Percentiles rank a stretch among this genome's conserved stretches.
Evolutionary conservation across 306 rosid species (phyloP).

Genomic region (apple (Malus domestica)): DNA sequence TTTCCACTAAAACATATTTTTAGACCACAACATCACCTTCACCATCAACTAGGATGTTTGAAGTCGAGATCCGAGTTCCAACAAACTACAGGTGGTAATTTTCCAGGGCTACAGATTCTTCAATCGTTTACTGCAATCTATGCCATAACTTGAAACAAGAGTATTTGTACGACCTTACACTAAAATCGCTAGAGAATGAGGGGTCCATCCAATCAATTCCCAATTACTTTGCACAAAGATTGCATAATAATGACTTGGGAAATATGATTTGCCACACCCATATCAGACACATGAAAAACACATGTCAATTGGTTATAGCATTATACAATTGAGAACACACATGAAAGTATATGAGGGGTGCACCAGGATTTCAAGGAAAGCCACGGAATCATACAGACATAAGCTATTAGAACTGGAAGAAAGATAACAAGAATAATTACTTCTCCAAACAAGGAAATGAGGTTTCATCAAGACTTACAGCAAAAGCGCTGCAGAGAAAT

Average conservation of each 20-base stretch:
- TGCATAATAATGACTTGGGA: neutral
- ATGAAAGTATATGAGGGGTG: neutral
- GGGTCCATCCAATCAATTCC: neutral
- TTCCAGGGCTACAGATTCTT: neutral
- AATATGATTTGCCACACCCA: neutral
- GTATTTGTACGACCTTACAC: neutral
- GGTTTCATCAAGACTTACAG: slow-evolving; percentile 46
- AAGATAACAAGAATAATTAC: neutral
- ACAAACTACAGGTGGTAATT: neutral
- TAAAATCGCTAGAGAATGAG: neutral
- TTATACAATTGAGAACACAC: no score
- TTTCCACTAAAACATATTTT: neutral
- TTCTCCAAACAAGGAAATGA: neutral
- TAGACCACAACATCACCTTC: neutral
- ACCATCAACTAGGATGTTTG: neutral
- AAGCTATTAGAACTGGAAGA: neutral
- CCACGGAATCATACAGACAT: neutral
- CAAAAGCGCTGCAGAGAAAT: slow-evolving; percentile 64
- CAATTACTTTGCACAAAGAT: neutral
- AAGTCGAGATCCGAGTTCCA: neutral
- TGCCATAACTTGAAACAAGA: neutral
- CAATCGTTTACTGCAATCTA: neutral
- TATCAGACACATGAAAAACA: neutral
- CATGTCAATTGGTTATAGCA: neutral
- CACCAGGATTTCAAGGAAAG: neutral